Evolutionary conservation across 1,284 basidiomycete genomes (phyloP), one percentile per base, ranked within the genome.

Genomic region (Coriolopsis trogii): DNA sequence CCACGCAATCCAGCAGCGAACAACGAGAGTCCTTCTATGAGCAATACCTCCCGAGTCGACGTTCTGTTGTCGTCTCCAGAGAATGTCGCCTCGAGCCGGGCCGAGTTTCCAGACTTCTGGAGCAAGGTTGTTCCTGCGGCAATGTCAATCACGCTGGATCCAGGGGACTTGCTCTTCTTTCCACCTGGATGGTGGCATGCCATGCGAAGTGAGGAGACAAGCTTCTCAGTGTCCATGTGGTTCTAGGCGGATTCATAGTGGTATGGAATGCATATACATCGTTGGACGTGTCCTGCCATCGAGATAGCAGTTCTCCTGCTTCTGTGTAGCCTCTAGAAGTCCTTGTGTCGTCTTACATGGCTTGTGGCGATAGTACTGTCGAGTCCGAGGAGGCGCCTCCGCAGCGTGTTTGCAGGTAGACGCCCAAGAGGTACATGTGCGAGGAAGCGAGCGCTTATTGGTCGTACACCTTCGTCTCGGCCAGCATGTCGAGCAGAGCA

Each of bases 171-270:
- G 53, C 72, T 98, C 37, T 89, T 91, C 64, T 85, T 97, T 62
- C 93, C 94, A 21, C 87, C 90, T 1, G 86, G 91, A 20, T 97
- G 93, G 93, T 95, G 93, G 93, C 93, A 95, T 70, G 89, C 88
- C 5, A 92, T 95, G 90, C 79, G 84, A 42, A 87, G 86, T 64
- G 89, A 93, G 70, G 81, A 79, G 10, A 79, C 74, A 25, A 90
- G 89, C 68, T 85, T 89, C 64, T 91, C 89, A 25, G 76, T 91
- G 26, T 91, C 89, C 18, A 86, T 90, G 79, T 91, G 89, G 89
- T 91, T 89, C 67, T 91, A n/a, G n/a, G n/a, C n/a, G n/a, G n/a
- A n/a, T n/a, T n/a, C n/a, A n/a, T n/a, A n/a, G n/a, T n/a, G n/a
- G n/a, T n/a, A n/a, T n/a, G n/a, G n/a, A n/a, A n/a, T n/a, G n/a